phyloP scores from a whole-genome alignment of 2,329 filamentous ascomycete species.

The Paraconiothyrium sp. region DNA sequence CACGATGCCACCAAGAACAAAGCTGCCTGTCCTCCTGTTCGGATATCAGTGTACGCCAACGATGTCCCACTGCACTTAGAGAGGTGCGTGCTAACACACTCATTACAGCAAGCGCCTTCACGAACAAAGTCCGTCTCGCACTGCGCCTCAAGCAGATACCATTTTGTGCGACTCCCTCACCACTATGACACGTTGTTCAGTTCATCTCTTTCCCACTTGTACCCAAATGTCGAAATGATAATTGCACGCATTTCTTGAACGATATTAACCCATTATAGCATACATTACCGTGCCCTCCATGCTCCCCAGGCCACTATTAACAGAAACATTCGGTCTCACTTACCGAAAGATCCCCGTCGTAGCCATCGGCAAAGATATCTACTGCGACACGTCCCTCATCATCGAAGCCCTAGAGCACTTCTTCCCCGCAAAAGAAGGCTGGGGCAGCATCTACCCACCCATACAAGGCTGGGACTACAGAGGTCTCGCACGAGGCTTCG shows the following conservation, averaged over 20 bases:
- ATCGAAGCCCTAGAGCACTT: constrained; percentile 46
- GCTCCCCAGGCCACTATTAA: constrained; percentile 51
- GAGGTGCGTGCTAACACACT: constrained; percentile 5
- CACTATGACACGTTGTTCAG: too few relatives aligned
- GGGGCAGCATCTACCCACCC: constrained; percentile 47
- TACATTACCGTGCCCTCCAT: constrained; percentile 53
- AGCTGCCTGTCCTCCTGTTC: constrained; percentile 32
- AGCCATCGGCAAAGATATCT: constrained; percentile 44
- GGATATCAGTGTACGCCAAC: constrained; percentile 37
- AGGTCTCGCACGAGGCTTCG: constrained; percentile 50
- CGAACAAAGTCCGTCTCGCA: constrained; percentile 50
- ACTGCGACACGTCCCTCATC: constrained; percentile 48
- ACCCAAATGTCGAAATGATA: too few relatives aligned
- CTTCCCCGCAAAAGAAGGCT: constrained; percentile 40
- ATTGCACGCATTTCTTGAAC: background rate
- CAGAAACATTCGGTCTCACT: constrained; percentile 46
- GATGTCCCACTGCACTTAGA: background rate
- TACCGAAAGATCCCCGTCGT: constrained; percentile 52
- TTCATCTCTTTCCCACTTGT: too few relatives aligned
- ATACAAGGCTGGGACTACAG: constrained; percentile 42
- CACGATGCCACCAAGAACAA: constrained; percentile 17
- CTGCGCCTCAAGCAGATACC: constrained; percentile 51
- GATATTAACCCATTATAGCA: constrained; percentile 20
- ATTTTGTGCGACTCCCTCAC: constrained; percentile 35
- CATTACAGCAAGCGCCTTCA: constrained; percentile 42